These are phyloP conservation scores for Lithohypha guttulata DNA, from an alignment of 2,329 filamentous ascomycete species.

Conservation along the genomic window DNA sequence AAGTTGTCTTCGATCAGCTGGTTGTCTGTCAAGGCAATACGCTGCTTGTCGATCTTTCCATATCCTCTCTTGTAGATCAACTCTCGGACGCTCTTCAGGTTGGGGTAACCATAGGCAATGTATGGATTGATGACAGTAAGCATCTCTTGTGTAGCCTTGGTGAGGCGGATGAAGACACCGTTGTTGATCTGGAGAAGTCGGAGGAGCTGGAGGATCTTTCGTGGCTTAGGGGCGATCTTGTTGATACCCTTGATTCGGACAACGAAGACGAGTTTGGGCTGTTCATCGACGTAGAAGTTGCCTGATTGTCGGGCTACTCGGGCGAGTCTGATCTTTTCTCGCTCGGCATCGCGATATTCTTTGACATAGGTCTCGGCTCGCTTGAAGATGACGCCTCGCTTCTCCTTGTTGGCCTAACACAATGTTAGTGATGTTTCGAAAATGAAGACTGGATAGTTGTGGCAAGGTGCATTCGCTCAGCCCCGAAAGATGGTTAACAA, in stretches of 20 bases:
- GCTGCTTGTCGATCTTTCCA: constrained; percentile 98
- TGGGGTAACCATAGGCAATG: constrained; percentile 98
- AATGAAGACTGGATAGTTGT: background rate
- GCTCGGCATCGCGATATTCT: constrained; percentile 97
- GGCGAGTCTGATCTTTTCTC: constrained; percentile 90
- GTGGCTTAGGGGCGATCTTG: constrained; percentile 99
- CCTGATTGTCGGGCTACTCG: constrained; percentile 86
- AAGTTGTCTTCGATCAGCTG: constrained; percentile 92
- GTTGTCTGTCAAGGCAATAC: constrained; percentile 93
- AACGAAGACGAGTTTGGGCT: constrained; percentile 95
- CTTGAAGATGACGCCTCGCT: constrained; percentile 98
- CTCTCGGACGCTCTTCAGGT: constrained; percentile 98
- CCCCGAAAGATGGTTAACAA: constrained; percentile 98
- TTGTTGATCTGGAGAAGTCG: constrained; percentile 99
- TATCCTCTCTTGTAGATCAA: constrained; percentile 99
- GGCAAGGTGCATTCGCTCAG: constrained; percentile 45
- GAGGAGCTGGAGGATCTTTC: constrained; percentile 99
- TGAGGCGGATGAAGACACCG: constrained; percentile 93
- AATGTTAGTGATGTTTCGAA: constrained; percentile 11
- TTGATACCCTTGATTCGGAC: constrained; percentile 99
- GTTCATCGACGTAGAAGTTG: constrained; percentile 85
- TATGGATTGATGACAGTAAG: constrained; percentile 97
- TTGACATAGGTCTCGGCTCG: constrained; percentile 99
- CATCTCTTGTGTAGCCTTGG: constrained; percentile 97
- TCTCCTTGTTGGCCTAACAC: constrained; percentile 87